Conservation (phyloP, 331 rosid species). For the Phaseolus coccineus region DNA sequence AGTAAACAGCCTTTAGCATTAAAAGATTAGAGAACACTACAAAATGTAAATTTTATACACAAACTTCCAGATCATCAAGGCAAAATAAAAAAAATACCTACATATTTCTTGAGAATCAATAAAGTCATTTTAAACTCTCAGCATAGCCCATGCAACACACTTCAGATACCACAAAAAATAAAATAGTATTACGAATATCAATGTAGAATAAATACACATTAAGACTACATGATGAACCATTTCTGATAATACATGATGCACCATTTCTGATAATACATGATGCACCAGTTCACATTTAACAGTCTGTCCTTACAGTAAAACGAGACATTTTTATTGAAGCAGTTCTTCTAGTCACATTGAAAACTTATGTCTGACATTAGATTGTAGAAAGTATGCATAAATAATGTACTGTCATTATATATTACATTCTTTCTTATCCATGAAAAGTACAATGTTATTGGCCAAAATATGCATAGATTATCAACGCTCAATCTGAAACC, state of each 20-base stretch:
- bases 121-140: conserved; percentile 72
- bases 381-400: background rate
- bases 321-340: background rate
- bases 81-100: conserved; percentile 56
- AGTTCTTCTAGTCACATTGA: background rate
- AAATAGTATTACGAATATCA: background rate
- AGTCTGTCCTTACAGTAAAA: background rate
- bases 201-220: conserved; percentile 19
- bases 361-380: background rate
- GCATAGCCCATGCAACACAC: conserved; percentile 97
- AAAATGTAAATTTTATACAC: conserved; percentile 27
- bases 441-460: background rate
- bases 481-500: too few relatives aligned
- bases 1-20: conserved; percentile 25
- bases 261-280: background rate
- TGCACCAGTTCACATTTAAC: background rate
- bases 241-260: background rate
- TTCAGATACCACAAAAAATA: conserved; percentile 55
- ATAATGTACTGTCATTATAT: too few relatives aligned
- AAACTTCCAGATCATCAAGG: conserved; percentile 24
- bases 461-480: background rate
- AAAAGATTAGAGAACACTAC: conserved; percentile 17
- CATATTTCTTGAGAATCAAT: conserved; percentile 87
- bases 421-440: background rate
- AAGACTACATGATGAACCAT: background rate